phyloP scores from a whole-genome alignment of 768 basidiomycete genomes.

The Tephrocybe sp. region DNA sequence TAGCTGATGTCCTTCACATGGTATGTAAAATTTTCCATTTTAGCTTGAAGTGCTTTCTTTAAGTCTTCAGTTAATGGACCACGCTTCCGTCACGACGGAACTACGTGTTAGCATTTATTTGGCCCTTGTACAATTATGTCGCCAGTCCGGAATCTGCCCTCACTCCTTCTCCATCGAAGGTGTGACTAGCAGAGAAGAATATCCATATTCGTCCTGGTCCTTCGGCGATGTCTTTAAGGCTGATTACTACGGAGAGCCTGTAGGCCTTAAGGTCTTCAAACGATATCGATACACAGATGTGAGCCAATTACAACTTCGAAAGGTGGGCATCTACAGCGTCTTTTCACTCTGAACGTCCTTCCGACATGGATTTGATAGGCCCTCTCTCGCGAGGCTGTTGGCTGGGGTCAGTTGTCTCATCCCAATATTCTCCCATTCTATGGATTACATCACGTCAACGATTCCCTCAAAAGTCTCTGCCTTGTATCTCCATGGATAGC shows the following conservation, averaged over 20 bases:
- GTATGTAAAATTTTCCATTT: background rate
- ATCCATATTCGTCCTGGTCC: conserved; percentile 17
- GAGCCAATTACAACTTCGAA: conserved; percentile 14
- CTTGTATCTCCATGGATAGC: conserved; percentile 36
- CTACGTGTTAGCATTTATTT: conserved; percentile 11
- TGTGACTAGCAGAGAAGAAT: conserved; percentile 1
- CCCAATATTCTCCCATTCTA: conserved; percentile 31
- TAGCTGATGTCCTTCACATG: conserved; percentile 1
- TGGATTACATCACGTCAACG: conserved; percentile 29
- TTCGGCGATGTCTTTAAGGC: conserved; percentile 29
- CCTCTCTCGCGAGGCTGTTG: conserved; percentile 8
- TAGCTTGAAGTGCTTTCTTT: background rate
- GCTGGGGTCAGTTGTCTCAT: conserved; percentile 13
- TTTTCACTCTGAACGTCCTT: background rate
- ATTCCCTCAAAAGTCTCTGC: conserved; percentile 22
- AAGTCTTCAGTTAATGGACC: conserved; percentile 14
- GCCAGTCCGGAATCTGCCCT: conserved; percentile 22
- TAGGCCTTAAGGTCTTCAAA: conserved; percentile 25
- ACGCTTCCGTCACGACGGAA: conserved; percentile 6
- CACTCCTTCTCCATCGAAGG: conserved; percentile 19
- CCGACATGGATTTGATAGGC: background rate
- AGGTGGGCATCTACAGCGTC: conserved; percentile 13
- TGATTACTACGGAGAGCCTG: conserved; percentile 11
- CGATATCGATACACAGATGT: conserved; percentile 18
- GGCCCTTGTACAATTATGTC: conserved; percentile 21